Evolutionary conservation across 2,329 filamentous ascomycete species (phyloP).

Genomic region (Penicillium nordicum): DNA sequence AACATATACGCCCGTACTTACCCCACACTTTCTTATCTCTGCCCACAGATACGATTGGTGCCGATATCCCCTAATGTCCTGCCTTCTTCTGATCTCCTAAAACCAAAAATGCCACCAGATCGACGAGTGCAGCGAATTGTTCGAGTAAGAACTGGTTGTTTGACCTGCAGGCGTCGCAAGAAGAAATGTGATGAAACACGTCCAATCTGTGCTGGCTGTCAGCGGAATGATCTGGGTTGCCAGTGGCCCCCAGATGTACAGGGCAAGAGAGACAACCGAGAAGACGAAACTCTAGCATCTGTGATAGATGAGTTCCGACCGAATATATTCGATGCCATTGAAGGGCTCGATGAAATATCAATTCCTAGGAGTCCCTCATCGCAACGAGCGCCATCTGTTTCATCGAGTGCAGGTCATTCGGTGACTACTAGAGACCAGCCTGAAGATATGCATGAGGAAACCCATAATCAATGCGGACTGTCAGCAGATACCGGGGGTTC

Average conservation of each 20-base stretch:
- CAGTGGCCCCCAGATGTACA: conserved; percentile 26
- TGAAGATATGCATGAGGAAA: conserved; percentile 2
- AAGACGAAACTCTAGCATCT: background rate
- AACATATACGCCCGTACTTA: too few relatives aligned
- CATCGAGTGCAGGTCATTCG: conserved; percentile 15
- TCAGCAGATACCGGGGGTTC: background rate
- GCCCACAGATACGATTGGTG: background rate
- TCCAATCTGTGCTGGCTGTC: conserved; percentile 35
- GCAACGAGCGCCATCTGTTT: conserved; percentile 15
- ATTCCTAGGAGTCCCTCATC: conserved; percentile 10
- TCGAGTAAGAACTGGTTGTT: conserved; percentile 33
- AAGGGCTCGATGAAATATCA: conserved; percentile 6
- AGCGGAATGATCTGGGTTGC: conserved; percentile 29
- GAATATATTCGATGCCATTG: conserved; percentile 6
- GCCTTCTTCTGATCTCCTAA: conserved; percentile 1
- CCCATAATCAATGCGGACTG: background rate
- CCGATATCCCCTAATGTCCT: conserved; percentile 6
- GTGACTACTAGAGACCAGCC: background rate
- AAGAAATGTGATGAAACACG: conserved; percentile 35
- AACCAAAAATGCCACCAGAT: conserved; percentile 12
- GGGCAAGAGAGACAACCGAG: conserved; percentile 5
- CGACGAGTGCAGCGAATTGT: conserved; percentile 30
- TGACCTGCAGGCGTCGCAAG: conserved; percentile 31
- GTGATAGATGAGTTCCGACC: background rate
- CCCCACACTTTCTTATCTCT: conserved; percentile 9